A percentile compares a stretch with the other conserved stretches of the same genome.
phyloP scores from a whole-genome alignment of 2,329 filamentous ascomycete species.

The Fusarium tricinctum region DNA sequence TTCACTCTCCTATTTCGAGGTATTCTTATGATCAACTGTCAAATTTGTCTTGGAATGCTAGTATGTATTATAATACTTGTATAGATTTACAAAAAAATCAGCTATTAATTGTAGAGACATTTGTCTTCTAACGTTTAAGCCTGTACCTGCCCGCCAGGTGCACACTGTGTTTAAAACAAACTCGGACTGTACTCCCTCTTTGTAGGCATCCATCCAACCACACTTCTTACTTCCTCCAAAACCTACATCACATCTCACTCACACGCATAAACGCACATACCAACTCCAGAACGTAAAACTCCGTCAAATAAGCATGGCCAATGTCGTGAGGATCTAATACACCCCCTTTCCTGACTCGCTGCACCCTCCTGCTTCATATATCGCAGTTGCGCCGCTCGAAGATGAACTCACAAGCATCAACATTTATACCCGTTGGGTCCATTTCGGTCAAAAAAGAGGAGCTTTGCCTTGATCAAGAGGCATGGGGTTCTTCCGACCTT shows the following conservation, averaged over 20 bases:
- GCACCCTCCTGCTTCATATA: not conserved
- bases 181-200: not conserved
- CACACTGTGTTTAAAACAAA: not conserved
- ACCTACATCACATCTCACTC: constrained; percentile 2
- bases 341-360: not conserved
- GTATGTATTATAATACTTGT: no score
- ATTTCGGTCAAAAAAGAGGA: constrained; percentile 51
- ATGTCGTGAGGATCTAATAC: not conserved
- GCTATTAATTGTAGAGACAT: no score
- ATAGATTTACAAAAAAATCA: no score
- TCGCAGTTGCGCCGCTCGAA: not conserved
- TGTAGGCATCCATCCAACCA: constrained; percentile 9
- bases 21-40: no score
- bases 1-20: no score
- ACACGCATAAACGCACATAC: not conserved
- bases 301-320: not conserved
- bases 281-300: not conserved
- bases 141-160: not conserved
- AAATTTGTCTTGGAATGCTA: no score
- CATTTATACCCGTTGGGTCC: constrained; percentile 60
- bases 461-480: constrained; percentile 19
- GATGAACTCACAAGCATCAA: constrained; percentile 38
- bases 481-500: constrained; percentile 27
- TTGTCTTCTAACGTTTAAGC: no score
- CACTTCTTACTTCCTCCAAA: not conserved